Evolutionary conservation across 2,329 filamentous ascomycete species (phyloP).

Genomic region (Phoma sp.): DNA sequence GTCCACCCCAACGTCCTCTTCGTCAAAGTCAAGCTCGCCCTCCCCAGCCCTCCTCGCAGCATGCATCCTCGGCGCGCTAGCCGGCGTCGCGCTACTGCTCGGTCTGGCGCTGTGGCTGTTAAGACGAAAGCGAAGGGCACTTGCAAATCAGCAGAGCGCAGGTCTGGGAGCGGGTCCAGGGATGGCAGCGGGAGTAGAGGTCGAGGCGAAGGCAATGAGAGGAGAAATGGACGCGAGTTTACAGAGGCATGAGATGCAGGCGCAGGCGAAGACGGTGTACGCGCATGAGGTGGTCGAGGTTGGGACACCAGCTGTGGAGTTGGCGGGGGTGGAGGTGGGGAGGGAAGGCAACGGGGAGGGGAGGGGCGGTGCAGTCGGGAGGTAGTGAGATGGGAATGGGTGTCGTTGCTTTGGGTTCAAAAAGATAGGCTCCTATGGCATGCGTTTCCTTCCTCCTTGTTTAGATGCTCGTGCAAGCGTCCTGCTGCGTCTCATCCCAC

Average conservation of each 20-base stretch:
- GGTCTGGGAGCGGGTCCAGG: no score
- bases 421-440: no score
- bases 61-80: background rate
- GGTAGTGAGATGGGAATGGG: background rate
- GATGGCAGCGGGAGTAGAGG: background rate
- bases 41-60: background rate
- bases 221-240: background rate
- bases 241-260: slow-evolving; percentile 1
- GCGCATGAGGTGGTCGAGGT: slow-evolving; percentile 1
- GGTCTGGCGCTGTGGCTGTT: background rate
- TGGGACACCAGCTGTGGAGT: background rate
- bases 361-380: background rate
- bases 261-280: background rate
- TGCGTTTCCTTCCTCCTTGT: no score
- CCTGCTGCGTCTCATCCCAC: no score
- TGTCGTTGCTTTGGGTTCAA: no score
- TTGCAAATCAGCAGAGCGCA: background rate
- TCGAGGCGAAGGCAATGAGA: background rate
- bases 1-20: background rate
- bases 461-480: no score
- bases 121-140: no score
- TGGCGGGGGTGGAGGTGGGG: background rate
- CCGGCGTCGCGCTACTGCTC: background rate
- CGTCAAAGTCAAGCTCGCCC: background rate
- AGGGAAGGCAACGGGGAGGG: background rate